These are phyloP conservation scores for Xerocomus cyaneibrunnescens DNA, from an alignment of 1,284 basidiomycete genomes.

Conservation along the genomic window DNA sequence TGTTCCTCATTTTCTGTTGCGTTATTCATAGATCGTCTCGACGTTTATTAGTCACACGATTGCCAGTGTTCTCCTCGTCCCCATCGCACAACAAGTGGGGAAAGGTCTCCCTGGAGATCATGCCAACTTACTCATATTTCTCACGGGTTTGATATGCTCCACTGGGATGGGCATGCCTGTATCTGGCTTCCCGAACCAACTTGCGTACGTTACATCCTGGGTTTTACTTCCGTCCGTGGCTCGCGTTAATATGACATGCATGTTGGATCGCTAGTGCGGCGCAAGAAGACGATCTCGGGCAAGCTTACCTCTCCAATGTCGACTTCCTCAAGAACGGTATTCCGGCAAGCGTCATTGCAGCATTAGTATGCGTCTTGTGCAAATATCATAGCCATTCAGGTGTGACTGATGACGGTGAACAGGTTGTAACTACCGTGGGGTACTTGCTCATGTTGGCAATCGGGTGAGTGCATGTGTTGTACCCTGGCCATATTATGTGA, in stretches of 20 bases:
- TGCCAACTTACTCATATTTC: slow-evolving; percentile 83
- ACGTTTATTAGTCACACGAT: slow-evolving; percentile 97
- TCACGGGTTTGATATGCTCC: slow-evolving; percentile 91
- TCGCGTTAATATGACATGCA: not conserved
- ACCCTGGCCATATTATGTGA: too few relatives aligned
- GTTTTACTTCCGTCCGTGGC: not conserved
- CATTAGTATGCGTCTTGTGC: slow-evolving; percentile 52
- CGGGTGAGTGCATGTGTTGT: slow-evolving; percentile 13
- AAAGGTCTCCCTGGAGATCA: slow-evolving; percentile 67
- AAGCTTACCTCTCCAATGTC: slow-evolving; percentile 78
- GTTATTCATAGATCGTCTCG: slow-evolving; percentile 59
- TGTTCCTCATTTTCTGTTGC: slow-evolving; percentile 7
- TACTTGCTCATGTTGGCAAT: slow-evolving; percentile 23
- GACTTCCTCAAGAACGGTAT: slow-evolving; percentile 96
- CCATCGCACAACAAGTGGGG: slow-evolving; percentile 93
- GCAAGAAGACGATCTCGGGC: slow-evolving; percentile 94
- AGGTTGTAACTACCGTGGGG: slow-evolving; percentile 25
- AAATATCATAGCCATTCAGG: not conserved
- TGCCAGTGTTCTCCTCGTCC: slow-evolving; percentile 93
- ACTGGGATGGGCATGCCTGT: slow-evolving; percentile 99
- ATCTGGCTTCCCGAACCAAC: slow-evolving; percentile 96
- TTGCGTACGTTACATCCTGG: slow-evolving; percentile 64
- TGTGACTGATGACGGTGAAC: slow-evolving; percentile 1
- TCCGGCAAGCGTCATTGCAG: slow-evolving; percentile 86
- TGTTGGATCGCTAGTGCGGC: slow-evolving; percentile 60